Base-by-base conservation (phyloP, 495 filamentous ascomycete species). In the Apiosordaria backusii region DNA sequence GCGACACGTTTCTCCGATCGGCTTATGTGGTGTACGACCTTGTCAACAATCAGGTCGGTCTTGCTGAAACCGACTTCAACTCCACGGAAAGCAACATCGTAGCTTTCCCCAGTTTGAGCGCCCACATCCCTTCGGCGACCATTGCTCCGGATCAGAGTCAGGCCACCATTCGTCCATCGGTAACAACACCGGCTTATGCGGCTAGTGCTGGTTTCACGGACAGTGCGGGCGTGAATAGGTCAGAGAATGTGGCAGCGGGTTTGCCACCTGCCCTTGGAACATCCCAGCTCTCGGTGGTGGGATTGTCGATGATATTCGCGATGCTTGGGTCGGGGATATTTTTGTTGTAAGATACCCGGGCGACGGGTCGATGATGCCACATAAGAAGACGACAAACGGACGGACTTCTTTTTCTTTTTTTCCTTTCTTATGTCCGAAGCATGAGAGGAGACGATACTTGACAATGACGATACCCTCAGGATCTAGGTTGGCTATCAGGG, bases 21-120 rank as follows among this genome's bases (percentile, higher is more conserved):
- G 92, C 93, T 0, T 99, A 98, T 72, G 91, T 97, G 13, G 96
- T 98, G 0, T 98, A 96, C 73, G 95, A 98, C 70, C 81, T 99
- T 5, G 83, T 83, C 40, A 97, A 96, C 77, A 93, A 97, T 77
- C 83, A 94, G 75, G 90, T 99, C 63, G 91, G 84, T 7, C 77
- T 99, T 52, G 95, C 92, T 10, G 87, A 90, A 60, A 96, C 95
- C 7, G 85, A 91, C 53, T 97, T 97, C 82, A 93, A 97, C 71
- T 79, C 89, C 15, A 91, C 90, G 0, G 71, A 76, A 9, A 84
- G 74, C 52, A 82, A 86, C 65, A 66, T 85, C n/a, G 77, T 86
- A 4, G 65, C 81, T 0, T 86, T 86, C 67, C 68, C 80, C 16
- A 83, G 80, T 72, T 57, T 66, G 35, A 78, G 82, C 50, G 84